Conservation (phyloP, 225 moss, liverwort and hornwort species). For the Pseudisothecium myosuroides region DNA sequence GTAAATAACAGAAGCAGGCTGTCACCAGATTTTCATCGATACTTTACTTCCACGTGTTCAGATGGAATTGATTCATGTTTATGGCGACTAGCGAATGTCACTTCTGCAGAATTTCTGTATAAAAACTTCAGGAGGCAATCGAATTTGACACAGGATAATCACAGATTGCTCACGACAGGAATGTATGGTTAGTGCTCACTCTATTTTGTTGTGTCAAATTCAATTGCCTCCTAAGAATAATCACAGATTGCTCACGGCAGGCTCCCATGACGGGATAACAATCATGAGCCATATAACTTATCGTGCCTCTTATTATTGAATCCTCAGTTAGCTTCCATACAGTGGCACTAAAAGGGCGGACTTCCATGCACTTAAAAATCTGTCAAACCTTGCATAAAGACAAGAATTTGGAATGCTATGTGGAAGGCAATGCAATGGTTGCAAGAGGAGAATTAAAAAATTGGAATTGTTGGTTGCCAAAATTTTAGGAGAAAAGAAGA, state of each 20-base stretch:
- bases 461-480: neutral
- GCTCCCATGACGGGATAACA: neutral
- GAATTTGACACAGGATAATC: neutral
- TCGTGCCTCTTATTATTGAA: neutral
- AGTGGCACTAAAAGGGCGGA: no score
- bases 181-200: no score
- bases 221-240: no score
- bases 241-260: neutral
- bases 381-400: neutral
- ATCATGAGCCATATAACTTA: neutral
- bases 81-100: neutral
- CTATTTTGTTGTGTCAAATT: no score
- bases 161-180: neutral
- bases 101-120: neutral
- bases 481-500: no score
- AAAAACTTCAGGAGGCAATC: neutral
- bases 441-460: neutral
- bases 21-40: neutral
- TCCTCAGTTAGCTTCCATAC: no score
- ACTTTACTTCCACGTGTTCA: neutral
- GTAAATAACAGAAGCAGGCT: neutral
- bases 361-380: neutral
- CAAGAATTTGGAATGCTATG: neutral
- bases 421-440: neutral
- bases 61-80: neutral